phyloP scores from a whole-genome alignment of 2,329 filamentous ascomycete genomes.

The Sclerotinia nivalis region DNA sequence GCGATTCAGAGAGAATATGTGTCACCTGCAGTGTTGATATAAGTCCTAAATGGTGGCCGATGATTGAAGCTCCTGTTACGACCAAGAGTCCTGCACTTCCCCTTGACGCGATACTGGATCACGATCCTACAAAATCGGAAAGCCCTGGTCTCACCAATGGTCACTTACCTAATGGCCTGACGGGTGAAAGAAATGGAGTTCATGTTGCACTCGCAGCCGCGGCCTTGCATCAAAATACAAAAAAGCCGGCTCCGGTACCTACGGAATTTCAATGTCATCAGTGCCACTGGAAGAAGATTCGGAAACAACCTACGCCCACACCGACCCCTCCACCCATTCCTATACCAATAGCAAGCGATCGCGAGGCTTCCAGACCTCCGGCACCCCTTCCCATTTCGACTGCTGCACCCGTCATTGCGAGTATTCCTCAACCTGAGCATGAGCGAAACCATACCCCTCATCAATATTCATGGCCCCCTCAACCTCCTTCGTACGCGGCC shows the following conservation, averaged over 20 bases:
- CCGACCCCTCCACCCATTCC: conserved; percentile 26
- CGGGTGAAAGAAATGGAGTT: conserved; percentile 27
- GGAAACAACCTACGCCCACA: conserved; percentile 34
- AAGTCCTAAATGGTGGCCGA: conserved; percentile 70
- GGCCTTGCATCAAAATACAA: conserved; percentile 38
- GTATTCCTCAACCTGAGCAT: conserved; percentile 38
- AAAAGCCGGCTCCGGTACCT: conserved; percentile 27
- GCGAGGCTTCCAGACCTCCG: conserved; percentile 15
- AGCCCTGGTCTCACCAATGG: conserved; percentile 25
- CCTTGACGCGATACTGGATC: conserved; percentile 9
- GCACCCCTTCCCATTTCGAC: conserved; percentile 34
- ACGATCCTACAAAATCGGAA: neutral
- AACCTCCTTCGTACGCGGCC: conserved; percentile 46
- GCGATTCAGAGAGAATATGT: conserved; percentile 53
- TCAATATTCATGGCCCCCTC: conserved; percentile 39
- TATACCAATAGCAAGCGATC: neutral
- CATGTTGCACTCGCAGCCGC: conserved; percentile 41
- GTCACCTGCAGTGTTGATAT: conserved; percentile 67
- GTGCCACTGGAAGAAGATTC: conserved; percentile 58
- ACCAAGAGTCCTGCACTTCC: neutral
- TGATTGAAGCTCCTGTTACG: conserved; percentile 19
- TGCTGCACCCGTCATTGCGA: conserved; percentile 29
- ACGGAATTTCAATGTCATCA: conserved; percentile 73
- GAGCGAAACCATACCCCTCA: conserved; percentile 29
- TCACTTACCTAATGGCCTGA: conserved; percentile 26